Evolutionary conservation across 2,329 filamentous ascomycete species (phyloP).

Genomic region (Paracorniculantispora psalliotae): DNA sequence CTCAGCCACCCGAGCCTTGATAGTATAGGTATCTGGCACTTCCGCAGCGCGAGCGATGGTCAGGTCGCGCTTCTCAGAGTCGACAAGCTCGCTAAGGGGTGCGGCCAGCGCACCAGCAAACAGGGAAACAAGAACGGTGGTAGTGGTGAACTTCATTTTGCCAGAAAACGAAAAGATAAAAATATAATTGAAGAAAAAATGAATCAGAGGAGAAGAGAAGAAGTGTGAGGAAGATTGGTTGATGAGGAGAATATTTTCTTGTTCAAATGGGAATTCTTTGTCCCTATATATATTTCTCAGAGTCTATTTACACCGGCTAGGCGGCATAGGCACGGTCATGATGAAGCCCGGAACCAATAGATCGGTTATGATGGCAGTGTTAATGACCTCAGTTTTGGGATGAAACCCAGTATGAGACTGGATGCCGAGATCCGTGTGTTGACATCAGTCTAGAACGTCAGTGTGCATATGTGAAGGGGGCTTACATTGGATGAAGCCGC

Average conservation of each 20-base stretch:
- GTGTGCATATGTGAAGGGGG: background rate
- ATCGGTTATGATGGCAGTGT: background rate
- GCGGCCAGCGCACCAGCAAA: slow-evolving; percentile 9
- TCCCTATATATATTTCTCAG: background rate
- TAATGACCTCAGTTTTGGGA: background rate
- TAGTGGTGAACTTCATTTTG: slow-evolving; percentile 11
- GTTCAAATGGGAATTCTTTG: background rate
- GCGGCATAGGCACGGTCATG: background rate
- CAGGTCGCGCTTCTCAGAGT: background rate
- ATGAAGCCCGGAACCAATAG: background rate
- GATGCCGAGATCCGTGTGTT: background rate
- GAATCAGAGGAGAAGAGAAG: background rate
- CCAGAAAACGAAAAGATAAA: background rate
- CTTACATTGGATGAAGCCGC: background rate
- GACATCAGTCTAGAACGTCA: background rate
- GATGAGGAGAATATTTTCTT: background rate
- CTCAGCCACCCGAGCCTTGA: background rate
- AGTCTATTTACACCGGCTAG: background rate
- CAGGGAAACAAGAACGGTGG: slow-evolving; percentile 3
- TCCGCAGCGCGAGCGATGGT: background rate
- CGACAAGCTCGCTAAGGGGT: background rate
- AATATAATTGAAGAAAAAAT: background rate
- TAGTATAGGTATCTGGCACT: background rate
- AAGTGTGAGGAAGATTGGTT: background rate
- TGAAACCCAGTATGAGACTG: slow-evolving; percentile 4